Evolutionary conservation across 179 eudicot species (phyloP), one percentile per base, ranked within the genome.

Genomic region (Beta lomatogona): DNA sequence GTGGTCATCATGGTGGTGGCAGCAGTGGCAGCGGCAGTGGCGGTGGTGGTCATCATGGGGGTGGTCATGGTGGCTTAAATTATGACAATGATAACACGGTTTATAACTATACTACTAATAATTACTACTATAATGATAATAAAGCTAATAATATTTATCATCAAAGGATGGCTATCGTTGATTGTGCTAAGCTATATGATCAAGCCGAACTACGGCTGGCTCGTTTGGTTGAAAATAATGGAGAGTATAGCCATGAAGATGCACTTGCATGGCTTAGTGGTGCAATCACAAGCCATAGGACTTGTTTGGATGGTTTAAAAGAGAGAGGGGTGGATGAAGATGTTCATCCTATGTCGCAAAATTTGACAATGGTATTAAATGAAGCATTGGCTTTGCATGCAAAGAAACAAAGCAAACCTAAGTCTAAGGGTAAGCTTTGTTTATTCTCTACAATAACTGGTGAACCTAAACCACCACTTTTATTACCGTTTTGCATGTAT

Each of bases 261-360:
- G 91, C 84, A 0, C 22, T 86, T 53, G 81, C 92, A 28, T 92
- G 97, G 97, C 87, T 91, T 5, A 91, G 94, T 71, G 91, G 85
- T 3, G 90, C 87, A 61, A 65, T 86, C 81, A 92, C 96, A 7
- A 88, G 91, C 82, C 93, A 93, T 86, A 79, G 75, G 83, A 88
- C 86, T 80, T 93, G 97, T 86, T 86, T 91, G 90, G 96, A 92
- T 88, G 94, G 93, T 67, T 76, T 93, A 72, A 79, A 75, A n/a
- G 92, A 88, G 31, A 87, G 72, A 86, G 81, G 89, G 83, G 12
- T 76, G 16, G 73, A 46, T 55, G 86, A 81, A 18, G 80, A 66
- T 44, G 59, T 46, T 83, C 72, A 75, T 73, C 81, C 71, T 72
- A 9, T 77, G 55, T 89, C 84, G 16, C 81, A 80, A 10, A 91